Base-by-base conservation (phyloP, 805 yeast genomes). In the Candida wancherniae region DNA sequence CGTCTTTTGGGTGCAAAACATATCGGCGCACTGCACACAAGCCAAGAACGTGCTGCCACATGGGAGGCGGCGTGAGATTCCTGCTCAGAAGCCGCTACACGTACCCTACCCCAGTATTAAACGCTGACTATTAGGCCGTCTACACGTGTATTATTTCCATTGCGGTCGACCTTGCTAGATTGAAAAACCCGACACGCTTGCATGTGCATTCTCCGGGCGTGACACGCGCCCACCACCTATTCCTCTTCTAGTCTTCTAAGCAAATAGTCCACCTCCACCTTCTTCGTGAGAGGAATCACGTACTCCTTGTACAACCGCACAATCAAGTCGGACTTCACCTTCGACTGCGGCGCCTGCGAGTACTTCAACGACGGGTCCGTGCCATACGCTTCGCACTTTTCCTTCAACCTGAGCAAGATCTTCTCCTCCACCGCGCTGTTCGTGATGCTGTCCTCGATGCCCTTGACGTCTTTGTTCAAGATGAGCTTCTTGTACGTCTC, bases 221-320 rank as follows among this genome's bases (percentile, higher is more conserved):
- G 11, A 10, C 22, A 8, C 22, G n/a, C n/a, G 8, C 6, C 22
- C 4, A 19, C 12, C 14, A 10, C 7, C 10, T 14, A 16, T n/a
- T 26, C 34, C 11, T 39, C 42, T 26, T 39, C 42, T 14, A 39
- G 31, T 56, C 98, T 71, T 53, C 92, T 72, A 51, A 92, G 61
- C 33, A 92, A 65, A 51, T 92, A 92, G 37, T 90, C 96, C 15
- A 92, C 83, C 62, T 92, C 98, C 14, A 92, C 97, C 56, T 83
- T 82, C 58, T 90, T 92, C 6, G 98, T 92, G 53, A 92, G 66
- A 7, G 97, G 97, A 46, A 92, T 92, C 24, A 92, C 83, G 62
- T 78, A 81, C 26, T 86, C 87, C 56, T 81, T 77, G 65, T 90
- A 92, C 40, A 92, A 79, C 37, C 73, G 69, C 9, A 88, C 95